Evolutionary conservation across 352 stramenopile species (phyloP).

Genomic region (Globisporangium nagaii): DNA sequence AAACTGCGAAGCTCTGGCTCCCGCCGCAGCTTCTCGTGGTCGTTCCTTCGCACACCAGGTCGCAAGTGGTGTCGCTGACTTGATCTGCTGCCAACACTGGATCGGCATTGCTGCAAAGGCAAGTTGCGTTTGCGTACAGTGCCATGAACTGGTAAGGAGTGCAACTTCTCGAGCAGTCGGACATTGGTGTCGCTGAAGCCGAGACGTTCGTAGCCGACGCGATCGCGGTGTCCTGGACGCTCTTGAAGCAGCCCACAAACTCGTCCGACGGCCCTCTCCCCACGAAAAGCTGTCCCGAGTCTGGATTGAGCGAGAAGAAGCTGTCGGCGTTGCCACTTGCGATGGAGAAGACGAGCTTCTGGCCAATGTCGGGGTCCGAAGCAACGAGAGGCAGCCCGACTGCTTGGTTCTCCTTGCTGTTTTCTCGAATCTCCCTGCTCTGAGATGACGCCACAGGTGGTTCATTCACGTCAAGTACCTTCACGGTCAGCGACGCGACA

Average conservation of each 20-base stretch:
- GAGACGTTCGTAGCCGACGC: background rate
- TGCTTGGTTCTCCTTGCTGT: slow-evolving; percentile 10
- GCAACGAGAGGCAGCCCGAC: slow-evolving; percentile 9
- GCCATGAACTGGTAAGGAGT: slow-evolving; percentile 18
- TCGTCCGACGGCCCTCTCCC: slow-evolving; percentile 1
- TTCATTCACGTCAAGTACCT: slow-evolving; percentile 21
- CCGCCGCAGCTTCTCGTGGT: slow-evolving; percentile 19
- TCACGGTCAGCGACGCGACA: slow-evolving; percentile 2
- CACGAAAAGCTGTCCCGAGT: slow-evolving; percentile 1
- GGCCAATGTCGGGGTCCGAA: slow-evolving; percentile 1
- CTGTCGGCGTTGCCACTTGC: slow-evolving; percentile 1
- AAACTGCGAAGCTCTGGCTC: slow-evolving; percentile 13
- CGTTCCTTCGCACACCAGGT: slow-evolving; percentile 9
- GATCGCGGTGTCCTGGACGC: background rate
- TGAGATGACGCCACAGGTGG: slow-evolving; percentile 16
- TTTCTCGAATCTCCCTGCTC: slow-evolving; percentile 15
- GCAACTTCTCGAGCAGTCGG: slow-evolving; percentile 13
- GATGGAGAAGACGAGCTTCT: slow-evolving; percentile 4
- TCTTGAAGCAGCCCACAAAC: slow-evolving; percentile 8
- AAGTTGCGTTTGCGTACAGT: slow-evolving; percentile 12
- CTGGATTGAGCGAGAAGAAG: slow-evolving; percentile 1
- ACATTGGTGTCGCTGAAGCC: background rate
- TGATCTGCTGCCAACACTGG: slow-evolving; percentile 3
- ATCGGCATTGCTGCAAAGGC: slow-evolving; percentile 17
- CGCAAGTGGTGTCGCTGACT: background rate